A percentile compares a stretch with the other conserved stretches of the same genome.
These are phyloP conservation scores for Claviceps sp. DNA, from an alignment of 2,329 filamentous ascomycete species.

Conservation along the genomic window DNA sequence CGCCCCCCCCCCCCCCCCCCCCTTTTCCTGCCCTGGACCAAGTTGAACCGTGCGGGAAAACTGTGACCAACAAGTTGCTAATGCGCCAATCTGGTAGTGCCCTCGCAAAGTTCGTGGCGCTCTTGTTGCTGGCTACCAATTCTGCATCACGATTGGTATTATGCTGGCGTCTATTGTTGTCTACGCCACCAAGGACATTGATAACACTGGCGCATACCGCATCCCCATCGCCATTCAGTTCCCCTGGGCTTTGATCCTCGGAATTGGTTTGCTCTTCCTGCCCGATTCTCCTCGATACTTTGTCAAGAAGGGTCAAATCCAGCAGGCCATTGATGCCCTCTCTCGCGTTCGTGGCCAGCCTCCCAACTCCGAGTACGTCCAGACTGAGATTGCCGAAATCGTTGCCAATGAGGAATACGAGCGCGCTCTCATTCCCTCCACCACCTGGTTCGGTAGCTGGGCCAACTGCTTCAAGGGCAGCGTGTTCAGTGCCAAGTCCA, in stretches of 20 bases:
- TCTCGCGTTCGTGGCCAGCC: conserved; percentile 62
- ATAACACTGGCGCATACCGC: conserved; percentile 56
- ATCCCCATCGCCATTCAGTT: conserved; percentile 74
- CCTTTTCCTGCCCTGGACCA: too few species aligned
- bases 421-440: conserved; percentile 50
- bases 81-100: conserved; percentile 15
- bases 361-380: conserved; percentile 58
- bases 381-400: conserved; percentile 73
- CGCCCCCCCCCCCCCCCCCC: too few species aligned
- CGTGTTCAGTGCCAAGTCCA: conserved; percentile 48
- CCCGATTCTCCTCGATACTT: conserved; percentile 80
- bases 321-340: conserved; percentile 49
- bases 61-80: background rate
- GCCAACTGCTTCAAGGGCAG: conserved; percentile 52
- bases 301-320: conserved; percentile 62
- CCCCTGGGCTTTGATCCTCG: conserved; percentile 66
- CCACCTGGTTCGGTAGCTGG: conserved; percentile 57
- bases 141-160: conserved; percentile 70
- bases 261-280: conserved; percentile 55
- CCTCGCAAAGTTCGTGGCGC: conserved; percentile 63
- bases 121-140: conserved; percentile 71
- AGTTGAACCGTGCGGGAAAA: background rate
- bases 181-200: conserved; percentile 52
- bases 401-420: conserved; percentile 85
- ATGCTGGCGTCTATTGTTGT: conserved; percentile 61